Percentiles rank a stretch among this genome's conserved stretches.
Conservation (phyloP, 179 eudicot species). For the Spergularia azorica region DNA sequence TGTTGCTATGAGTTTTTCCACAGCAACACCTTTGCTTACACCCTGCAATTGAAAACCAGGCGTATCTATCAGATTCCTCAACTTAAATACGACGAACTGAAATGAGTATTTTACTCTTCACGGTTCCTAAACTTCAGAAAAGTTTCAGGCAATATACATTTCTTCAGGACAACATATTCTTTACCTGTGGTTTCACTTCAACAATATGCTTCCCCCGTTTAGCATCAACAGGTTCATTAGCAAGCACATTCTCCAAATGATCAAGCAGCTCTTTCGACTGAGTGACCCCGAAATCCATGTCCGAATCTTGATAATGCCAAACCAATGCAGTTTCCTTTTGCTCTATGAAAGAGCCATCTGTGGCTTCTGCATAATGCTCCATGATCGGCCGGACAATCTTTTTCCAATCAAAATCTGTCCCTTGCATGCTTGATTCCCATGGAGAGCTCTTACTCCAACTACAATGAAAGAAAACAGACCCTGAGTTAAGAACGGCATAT, state of each 20-base stretch:
- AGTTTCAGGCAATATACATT: neutral
- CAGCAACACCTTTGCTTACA: constrained; percentile 73
- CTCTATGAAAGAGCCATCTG: constrained; percentile 78
- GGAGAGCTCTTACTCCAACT: constrained; percentile 58
- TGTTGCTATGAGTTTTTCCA: constrained; percentile 52
- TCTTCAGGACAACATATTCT: neutral
- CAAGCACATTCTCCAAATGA: constrained; percentile 81
- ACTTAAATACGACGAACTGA: no score
- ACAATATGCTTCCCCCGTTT: constrained; percentile 75
- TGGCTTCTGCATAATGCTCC: constrained; percentile 77
- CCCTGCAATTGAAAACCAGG: constrained; percentile 42
- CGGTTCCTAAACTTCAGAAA: neutral
- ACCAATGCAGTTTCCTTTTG: constrained; percentile 74
- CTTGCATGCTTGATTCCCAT: constrained; percentile 53
- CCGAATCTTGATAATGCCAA: constrained; percentile 84
- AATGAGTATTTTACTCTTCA: no score
- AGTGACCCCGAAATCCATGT: constrained; percentile 66
- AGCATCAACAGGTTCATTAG: constrained; percentile 79
- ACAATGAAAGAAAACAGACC: neutral
- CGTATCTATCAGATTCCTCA: neutral
- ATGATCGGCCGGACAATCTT: constrained; percentile 58
- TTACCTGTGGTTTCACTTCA: constrained; percentile 91
- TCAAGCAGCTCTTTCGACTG: constrained; percentile 84
- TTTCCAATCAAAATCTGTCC: constrained; percentile 62
- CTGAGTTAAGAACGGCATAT: neutral